These are phyloP conservation scores for Alliaria petiolata DNA, from an alignment of 345 rosid genomes.

Conservation along the genomic window DNA sequence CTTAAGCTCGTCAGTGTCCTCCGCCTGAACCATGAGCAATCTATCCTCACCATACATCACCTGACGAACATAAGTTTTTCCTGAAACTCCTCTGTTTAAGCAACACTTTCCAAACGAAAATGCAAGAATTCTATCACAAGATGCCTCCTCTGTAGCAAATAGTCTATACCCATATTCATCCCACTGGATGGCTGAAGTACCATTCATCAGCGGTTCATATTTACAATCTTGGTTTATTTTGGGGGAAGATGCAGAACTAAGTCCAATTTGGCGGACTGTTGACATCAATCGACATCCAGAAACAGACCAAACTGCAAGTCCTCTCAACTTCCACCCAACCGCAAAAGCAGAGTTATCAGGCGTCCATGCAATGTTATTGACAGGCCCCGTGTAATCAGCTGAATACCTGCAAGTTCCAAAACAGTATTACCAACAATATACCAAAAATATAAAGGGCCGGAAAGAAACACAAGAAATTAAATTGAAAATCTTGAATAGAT, in stretches of 20 bases:
- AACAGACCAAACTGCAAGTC: constrained; percentile 95
- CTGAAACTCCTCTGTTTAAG: constrained; percentile 89
- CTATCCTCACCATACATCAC: constrained; percentile 95
- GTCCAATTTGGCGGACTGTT: constrained; percentile 88
- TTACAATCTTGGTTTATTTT: constrained; percentile 66
- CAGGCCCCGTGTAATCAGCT: constrained; percentile 90
- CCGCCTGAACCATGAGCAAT: constrained; percentile 93
- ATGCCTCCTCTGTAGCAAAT: constrained; percentile 84
- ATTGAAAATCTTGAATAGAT: neutral
- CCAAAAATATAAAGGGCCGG: neutral
- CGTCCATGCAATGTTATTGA: constrained; percentile 90
- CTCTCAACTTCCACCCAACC: constrained; percentile 97
- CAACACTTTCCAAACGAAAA: constrained; percentile 98
- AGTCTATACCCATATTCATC: constrained; percentile 92
- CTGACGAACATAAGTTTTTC: constrained; percentile 88
- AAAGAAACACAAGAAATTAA: neutral
- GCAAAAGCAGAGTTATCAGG: constrained; percentile 99
- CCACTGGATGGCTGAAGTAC: constrained; percentile 91
- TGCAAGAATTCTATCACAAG: constrained; percentile 76
- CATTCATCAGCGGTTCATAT: constrained; percentile 82
- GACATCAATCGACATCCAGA: constrained; percentile 99
- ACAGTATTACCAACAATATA: neutral
- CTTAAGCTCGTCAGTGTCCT: constrained; percentile 89
- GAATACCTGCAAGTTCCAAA: constrained; percentile 60
- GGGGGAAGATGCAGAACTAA: constrained; percentile 83